A percentile compares a stretch with the other conserved stretches of the same genome.
These are phyloP conservation scores for Pleomassaria siparia DNA, from an alignment of 2,329 filamentous ascomycete species.

Conservation along the genomic window DNA sequence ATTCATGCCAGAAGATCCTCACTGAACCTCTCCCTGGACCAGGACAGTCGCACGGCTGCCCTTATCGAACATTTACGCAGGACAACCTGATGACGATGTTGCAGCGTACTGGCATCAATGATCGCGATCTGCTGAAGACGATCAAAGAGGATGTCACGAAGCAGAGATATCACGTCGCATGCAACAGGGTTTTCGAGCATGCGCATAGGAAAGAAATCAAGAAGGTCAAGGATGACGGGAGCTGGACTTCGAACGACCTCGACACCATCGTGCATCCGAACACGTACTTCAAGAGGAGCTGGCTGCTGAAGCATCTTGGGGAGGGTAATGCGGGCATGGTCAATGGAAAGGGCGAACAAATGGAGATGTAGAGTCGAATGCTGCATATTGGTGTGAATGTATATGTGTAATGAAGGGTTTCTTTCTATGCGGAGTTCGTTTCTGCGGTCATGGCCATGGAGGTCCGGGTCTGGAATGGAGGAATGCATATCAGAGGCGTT, in stretches of 20 bases:
- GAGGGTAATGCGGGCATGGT: slow-evolving; percentile 43
- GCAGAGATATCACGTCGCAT: slow-evolving; percentile 90
- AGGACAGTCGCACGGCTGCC: slow-evolving; percentile 92
- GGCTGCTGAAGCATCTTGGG: slow-evolving; percentile 77
- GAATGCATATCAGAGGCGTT: not conserved
- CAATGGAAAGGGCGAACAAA: slow-evolving; percentile 24
- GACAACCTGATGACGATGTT: slow-evolving; percentile 82
- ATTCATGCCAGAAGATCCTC: slow-evolving; percentile 92
- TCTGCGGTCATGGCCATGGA: not conserved
- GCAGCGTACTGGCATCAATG: slow-evolving; percentile 76
- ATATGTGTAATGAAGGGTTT: not conserved
- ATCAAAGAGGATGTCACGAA: slow-evolving; percentile 88
- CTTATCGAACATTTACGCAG: slow-evolving; percentile 85
- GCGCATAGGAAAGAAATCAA: slow-evolving; percentile 66
- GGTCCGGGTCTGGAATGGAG: not conserved
- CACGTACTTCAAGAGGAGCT: slow-evolving; percentile 96
- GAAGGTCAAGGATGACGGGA: slow-evolving; percentile 52
- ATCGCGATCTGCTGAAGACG: slow-evolving; percentile 73
- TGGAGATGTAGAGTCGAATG: slow-evolving; percentile 35
- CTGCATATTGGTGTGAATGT: not conserved
- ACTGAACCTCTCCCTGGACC: slow-evolving; percentile 84
- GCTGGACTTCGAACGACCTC: slow-evolving; percentile 65
- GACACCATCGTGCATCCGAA: slow-evolving; percentile 98
- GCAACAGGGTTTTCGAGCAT: slow-evolving; percentile 92
- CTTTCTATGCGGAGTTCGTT: not conserved